These are phyloP conservation scores for Aspergillus bertholletiae DNA, from an alignment of 495 filamentous ascomycete species.

Conservation along the genomic window DNA sequence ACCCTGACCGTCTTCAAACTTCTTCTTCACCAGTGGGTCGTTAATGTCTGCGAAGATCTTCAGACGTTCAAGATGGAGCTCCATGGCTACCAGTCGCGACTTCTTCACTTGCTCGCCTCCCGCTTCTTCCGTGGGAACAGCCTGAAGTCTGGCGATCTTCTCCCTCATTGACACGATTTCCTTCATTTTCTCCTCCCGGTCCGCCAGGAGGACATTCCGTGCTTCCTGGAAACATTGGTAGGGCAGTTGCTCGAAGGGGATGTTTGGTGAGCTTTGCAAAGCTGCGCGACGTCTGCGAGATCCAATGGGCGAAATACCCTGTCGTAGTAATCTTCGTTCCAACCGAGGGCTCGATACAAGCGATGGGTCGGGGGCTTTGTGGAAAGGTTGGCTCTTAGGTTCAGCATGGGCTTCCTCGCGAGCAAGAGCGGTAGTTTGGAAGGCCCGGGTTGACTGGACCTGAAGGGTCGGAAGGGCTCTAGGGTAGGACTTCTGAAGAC, in stretches of 20 bases:
- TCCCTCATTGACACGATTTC: constrained; percentile 57
- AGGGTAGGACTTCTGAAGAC: constrained; percentile 49
- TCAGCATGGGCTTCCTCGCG: constrained; percentile 40
- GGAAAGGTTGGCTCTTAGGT: constrained; percentile 29
- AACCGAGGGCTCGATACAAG: constrained; percentile 50
- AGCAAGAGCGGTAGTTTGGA: constrained; percentile 34
- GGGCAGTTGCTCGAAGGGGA: constrained; percentile 89
- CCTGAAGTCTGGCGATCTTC: constrained; percentile 57
- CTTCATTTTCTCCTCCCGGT: constrained; percentile 76
- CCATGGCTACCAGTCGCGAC: constrained; percentile 65
- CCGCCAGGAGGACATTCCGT: constrained; percentile 71
- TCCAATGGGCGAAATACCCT: constrained; percentile 62
- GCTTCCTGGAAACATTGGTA: constrained; percentile 98
- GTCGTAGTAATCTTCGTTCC: constrained; percentile 56
- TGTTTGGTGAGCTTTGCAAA: constrained; percentile 57
- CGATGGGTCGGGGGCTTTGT: constrained; percentile 45
- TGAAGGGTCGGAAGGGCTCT: constrained; percentile 29
- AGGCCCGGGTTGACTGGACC: constrained; percentile 32
- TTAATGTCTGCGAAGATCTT: constrained; percentile 94
- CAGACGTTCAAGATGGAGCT: constrained; percentile 68
- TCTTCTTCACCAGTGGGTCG: constrained; percentile 89
- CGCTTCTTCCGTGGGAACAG: constrained; percentile 52
- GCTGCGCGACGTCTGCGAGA: constrained; percentile 81
- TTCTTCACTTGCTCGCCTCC: constrained; percentile 62
- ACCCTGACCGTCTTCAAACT: constrained; percentile 92